Evolutionary conservation across 306 rosid genomes (phyloP), one percentile per base, ranked within the genome.

Genomic region (Macrotyloma uniflorum): DNA sequence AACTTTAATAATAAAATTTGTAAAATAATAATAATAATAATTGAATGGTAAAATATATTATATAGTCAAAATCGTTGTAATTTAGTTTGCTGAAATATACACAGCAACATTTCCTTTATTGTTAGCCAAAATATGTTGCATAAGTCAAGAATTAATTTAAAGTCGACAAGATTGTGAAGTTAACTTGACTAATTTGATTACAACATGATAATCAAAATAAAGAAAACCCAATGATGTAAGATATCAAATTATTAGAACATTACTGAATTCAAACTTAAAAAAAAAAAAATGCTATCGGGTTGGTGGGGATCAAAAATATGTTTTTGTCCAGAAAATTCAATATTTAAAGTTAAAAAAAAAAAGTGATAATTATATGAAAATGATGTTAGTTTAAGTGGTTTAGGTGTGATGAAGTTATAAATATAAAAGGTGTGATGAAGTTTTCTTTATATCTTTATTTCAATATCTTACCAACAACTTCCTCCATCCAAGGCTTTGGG

Each of bases 391-490:
- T 83, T 76, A 78, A 82, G 86, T 1, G 42, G 22, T 84, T 64
- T 2, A 30, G 33, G 4, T 30, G 7, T 86, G n/a, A n/a, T n/a
- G n/a, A n/a, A n/a, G n/a, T n/a, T n/a, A n/a, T n/a, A n/a, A n/a
- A n/a, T n/a, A n/a, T n/a, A n/a, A n/a, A n/a, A 82, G 90, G 82
- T 72, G 73, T 79, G 77, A 64, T 38, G 55, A 9, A 43, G 67
- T 58, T 86, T 87, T 86, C 85, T 73, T 38, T n/a, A 7, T 8
- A 30, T 51, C 15, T 79, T 70, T 77, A 22, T 54, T 54, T 54
- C 32, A 19, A 6, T 46, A 23, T 68, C 19, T 58, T 32, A 50
- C 78, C 43, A 49, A 13, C 69, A 0, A 26, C 47, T 82, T 71
- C 83, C 62, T 84, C 83, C 51, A 74, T 75, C 83, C 32, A 63